Evolutionary conservation across 331 rosid genomes (phyloP).

Genomic region (Acacia pycnantha): DNA sequence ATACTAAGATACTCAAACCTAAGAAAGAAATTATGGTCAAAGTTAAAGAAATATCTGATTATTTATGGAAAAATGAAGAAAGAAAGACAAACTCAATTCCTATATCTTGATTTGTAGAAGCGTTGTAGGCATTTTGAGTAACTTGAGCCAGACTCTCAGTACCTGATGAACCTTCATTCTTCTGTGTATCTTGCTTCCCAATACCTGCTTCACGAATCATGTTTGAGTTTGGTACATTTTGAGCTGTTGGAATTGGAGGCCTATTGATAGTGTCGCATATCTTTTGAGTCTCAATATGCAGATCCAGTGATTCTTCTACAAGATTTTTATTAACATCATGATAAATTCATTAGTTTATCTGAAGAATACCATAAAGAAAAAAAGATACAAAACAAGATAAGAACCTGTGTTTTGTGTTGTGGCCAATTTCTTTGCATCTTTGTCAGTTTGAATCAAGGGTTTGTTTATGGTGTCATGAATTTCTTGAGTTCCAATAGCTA

Average conservation of each 20-base stretch:
- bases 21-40: too few species aligned
- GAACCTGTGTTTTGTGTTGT: too few species aligned
- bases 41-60: neutral
- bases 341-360: neutral
- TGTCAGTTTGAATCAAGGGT: too few species aligned
- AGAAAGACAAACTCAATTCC: neutral
- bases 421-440: too few species aligned
- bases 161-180: neutral
- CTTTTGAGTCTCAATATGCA: neutral
- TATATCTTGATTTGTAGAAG: too few species aligned
- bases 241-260: neutral
- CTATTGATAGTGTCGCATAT: neutral
- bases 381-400: too few species aligned
- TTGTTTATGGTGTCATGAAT: too few species aligned
- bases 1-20: too few species aligned
- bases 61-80: neutral
- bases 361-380: neutral
- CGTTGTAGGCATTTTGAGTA: too few species aligned
- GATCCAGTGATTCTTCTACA: neutral
- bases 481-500: too few species aligned
- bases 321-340: too few species aligned
- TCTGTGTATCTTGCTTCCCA: neutral
- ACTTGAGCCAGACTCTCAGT: neutral
- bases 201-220: neutral
- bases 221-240: neutral